These are phyloP conservation scores for Tuber microsphaerosporum DNA, from an alignment of 495 filamentous ascomycete genomes.

Conservation along the genomic window DNA sequence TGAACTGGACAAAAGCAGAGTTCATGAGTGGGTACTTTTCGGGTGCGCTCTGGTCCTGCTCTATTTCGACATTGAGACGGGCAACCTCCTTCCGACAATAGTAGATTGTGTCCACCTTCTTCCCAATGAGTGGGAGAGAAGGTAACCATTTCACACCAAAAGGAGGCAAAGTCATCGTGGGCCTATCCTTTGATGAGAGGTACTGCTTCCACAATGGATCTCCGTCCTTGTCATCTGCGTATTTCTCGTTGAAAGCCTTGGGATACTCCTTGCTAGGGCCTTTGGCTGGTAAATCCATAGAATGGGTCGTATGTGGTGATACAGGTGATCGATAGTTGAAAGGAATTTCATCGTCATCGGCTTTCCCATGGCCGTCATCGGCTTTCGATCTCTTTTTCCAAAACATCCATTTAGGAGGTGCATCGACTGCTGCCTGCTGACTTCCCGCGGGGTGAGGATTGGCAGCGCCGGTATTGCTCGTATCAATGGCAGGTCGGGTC, in stretches of 20 bases:
- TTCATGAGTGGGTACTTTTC: slow-evolving; percentile 93
- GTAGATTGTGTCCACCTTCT: slow-evolving; percentile 93
- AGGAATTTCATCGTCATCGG: slow-evolving; percentile 35
- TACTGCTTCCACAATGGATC: slow-evolving; percentile 77
- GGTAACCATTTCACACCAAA: slow-evolving; percentile 79
- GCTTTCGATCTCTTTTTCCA: slow-evolving; percentile 44
- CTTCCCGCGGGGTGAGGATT: slow-evolving; percentile 5
- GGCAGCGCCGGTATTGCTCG: slow-evolving; percentile 11
- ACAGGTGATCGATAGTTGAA: slow-evolving; percentile 31
- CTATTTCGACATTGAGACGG: slow-evolving; percentile 84
- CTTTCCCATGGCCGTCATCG: slow-evolving; percentile 13
- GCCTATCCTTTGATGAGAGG: slow-evolving; percentile 70
- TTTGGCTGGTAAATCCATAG: slow-evolving; percentile 21
- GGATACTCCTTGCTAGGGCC: slow-evolving; percentile 55
- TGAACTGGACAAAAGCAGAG: slow-evolving; percentile 97
- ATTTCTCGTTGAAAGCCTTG: slow-evolving; percentile 59
- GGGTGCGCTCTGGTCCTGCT: slow-evolving; percentile 76
- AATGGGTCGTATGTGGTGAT: slow-evolving; percentile 14
- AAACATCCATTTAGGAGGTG: slow-evolving; percentile 44
- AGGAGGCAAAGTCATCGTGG: slow-evolving; percentile 72
- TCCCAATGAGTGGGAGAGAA: slow-evolving; percentile 67
- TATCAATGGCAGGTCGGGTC: slow-evolving; percentile 1
- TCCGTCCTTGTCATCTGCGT: slow-evolving; percentile 55
- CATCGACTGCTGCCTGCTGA: slow-evolving; percentile 12
- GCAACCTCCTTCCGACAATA: slow-evolving; percentile 83